These are phyloP conservation scores for Monosporascus sp. DNA, from an alignment of 2,329 filamentous ascomycete genomes.

Conservation along the genomic window DNA sequence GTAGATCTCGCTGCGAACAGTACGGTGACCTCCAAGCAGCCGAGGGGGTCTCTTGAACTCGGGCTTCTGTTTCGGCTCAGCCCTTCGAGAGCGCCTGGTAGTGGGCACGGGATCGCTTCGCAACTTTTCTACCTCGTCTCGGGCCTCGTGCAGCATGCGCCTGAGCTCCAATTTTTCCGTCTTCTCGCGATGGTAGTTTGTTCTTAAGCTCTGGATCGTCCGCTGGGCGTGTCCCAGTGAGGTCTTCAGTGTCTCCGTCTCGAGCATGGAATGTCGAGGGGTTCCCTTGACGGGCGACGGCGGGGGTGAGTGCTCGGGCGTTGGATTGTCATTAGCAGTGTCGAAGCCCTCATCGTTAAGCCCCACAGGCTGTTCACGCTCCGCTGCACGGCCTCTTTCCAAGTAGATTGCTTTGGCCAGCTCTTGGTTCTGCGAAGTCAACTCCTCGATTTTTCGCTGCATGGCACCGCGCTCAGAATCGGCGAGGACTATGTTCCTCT, in stretches of 20 bases:
- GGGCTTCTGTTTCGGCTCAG: constrained; percentile 44
- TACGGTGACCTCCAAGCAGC: constrained; percentile 71
- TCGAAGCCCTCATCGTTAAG: constrained; percentile 60
- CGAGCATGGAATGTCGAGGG: constrained; percentile 84
- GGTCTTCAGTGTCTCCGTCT: constrained; percentile 91
- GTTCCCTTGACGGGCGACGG: constrained; percentile 88
- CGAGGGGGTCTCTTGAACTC: constrained; percentile 75
- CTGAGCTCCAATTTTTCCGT: constrained; percentile 96
- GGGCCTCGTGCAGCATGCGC: constrained; percentile 89
- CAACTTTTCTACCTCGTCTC: constrained; percentile 80
- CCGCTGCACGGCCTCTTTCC: constrained; percentile 61
- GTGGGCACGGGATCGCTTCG: constrained; percentile 47
- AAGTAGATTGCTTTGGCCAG: constrained; percentile 78
- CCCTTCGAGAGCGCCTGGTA: constrained; percentile 59
- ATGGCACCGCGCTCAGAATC: constrained; percentile 76
- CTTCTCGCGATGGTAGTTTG: constrained; percentile 94
- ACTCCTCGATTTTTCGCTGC: constrained; percentile 81
- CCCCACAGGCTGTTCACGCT: constrained; percentile 57
- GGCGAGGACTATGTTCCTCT: constrained; percentile 71
- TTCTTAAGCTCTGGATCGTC: constrained; percentile 93
- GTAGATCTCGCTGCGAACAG: constrained; percentile 72
- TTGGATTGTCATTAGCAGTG: constrained; percentile 62
- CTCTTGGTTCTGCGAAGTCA: constrained; percentile 86
- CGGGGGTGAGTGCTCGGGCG: constrained; percentile 86
- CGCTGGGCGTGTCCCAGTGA: constrained; percentile 91